phyloP scores from a whole-genome alignment of 371 early-diverging fungal species.

The Mucor circinelloides region DNA sequence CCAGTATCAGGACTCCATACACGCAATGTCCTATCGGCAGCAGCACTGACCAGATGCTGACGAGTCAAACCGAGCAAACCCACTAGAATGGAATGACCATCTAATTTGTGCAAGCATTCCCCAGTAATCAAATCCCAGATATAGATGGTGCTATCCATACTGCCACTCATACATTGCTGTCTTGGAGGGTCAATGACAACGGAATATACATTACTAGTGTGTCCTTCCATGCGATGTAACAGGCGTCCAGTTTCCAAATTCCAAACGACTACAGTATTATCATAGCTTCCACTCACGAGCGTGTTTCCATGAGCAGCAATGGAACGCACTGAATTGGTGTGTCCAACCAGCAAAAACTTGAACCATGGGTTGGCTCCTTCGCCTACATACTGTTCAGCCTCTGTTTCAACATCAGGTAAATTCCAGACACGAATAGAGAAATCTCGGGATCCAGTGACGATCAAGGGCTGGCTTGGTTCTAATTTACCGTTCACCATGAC shows the following conservation, averaged over 20 bases:
- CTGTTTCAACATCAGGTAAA: constrained; percentile 65
- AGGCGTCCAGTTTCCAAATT: constrained; percentile 72
- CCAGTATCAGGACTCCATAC: constrained; percentile 90
- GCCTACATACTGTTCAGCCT: constrained; percentile 25
- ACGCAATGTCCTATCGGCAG: constrained; percentile 95
- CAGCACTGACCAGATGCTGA: constrained; percentile 86
- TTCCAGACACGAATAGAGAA: constrained; percentile 94
- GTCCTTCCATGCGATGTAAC: constrained; percentile 78
- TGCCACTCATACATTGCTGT: constrained; percentile 84
- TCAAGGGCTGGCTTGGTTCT: constrained; percentile 71
- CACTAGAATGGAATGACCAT: constrained; percentile 91
- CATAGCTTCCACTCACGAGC: constrained; percentile 94
- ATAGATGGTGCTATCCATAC: constrained; percentile 90
- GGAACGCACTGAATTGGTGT: constrained; percentile 90
- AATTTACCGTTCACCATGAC: constrained; percentile 50
- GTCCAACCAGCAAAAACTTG: constrained; percentile 77
- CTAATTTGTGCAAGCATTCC: constrained; percentile 56
- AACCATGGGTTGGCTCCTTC: constrained; percentile 59
- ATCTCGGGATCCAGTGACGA: constrained; percentile 98
- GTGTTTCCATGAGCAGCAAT: constrained; percentile 85
- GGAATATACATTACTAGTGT: constrained; percentile 88
- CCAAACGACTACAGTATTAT: constrained; percentile 93
- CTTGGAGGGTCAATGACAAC: constrained; percentile 80
- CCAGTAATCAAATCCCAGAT: constrained; percentile 93
- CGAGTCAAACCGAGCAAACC: constrained; percentile 88